Percentiles rank a stretch among this genome's conserved stretches.
Conservation (phyloP, 2,329 filamentous ascomycete species). For the Ophioceras dolichostomum region DNA sequence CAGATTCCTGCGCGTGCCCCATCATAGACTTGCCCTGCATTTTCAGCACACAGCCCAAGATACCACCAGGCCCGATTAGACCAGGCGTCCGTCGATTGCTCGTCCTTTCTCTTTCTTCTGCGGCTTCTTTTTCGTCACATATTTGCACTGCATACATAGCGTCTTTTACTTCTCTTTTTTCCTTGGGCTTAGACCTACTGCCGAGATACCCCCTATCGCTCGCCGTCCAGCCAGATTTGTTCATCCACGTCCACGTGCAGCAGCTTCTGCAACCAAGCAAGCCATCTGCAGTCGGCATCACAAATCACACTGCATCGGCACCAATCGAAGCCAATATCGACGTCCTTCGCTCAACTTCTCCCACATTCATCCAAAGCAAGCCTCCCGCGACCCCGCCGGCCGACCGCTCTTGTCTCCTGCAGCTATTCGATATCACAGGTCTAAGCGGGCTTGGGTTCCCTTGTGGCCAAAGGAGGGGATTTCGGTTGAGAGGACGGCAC, state of each 20-base stretch:
- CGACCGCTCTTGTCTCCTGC: too few relatives aligned
- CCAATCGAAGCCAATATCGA: conserved; percentile 9
- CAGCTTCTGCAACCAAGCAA: too few relatives aligned
- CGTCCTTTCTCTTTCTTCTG: neutral
- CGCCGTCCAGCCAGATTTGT: too few relatives aligned
- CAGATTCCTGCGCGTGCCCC: too few relatives aligned
- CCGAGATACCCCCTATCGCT: too few relatives aligned
- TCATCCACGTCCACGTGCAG: conserved; percentile 10
- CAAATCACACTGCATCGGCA: conserved; percentile 8
- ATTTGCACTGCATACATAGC: neutral
- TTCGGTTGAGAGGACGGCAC: too few relatives aligned
- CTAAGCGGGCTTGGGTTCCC: neutral
- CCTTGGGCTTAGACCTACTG: neutral
- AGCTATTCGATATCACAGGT: conserved; percentile 1
- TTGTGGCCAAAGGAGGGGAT: too few relatives aligned
- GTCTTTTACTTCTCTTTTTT: neutral
- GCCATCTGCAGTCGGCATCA: conserved; percentile 13
- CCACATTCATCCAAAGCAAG: neutral
- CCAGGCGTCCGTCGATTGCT: neutral
- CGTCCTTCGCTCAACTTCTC: neutral
- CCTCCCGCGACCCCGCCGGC: neutral
- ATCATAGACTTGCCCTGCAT: too few relatives aligned
- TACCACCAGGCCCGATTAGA: neutral
- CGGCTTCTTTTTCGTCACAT: neutral
- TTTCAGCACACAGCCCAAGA: too few relatives aligned